Base-by-base conservation (phyloP, 2,329 filamentous ascomycete genomes). In the Alternaria solani region DNA sequence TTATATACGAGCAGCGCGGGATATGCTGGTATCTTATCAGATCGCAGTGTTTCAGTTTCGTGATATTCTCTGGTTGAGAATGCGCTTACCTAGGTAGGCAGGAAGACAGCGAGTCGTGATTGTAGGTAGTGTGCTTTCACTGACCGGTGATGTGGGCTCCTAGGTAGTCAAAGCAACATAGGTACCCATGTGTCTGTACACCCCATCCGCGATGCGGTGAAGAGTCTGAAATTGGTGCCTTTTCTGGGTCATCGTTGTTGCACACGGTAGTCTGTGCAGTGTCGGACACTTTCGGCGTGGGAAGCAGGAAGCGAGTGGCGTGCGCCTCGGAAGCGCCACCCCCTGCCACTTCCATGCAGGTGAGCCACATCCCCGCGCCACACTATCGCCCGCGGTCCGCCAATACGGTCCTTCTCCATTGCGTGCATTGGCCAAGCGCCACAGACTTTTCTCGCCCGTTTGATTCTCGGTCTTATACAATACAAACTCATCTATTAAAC, bases 301-400 rank as follows among this genome's bases (percentile, higher is more conserved):
- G 32, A n/a, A 30, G 26, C 20, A 18, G 30, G 28, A 36, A 26
- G 16, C 23, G 28, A 41, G 36, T 39, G 34, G 36, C 28, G 32
- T 11, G 25, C 23, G 16, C 43, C 8, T 26, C 12, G 32, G 28
- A 34, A 18, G 26, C 28, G 44, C 44, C 44, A 48, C 44, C 44
- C 34, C 44, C 44, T 32, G 32, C 46, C 46, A 36, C 46, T 36
- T n/a, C 46, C 12, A 12, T 11, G 28, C 28, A 23, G 20, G 4
- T 32, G 46, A 23, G 47, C 48, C 48, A 39, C 48, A 39, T 38
- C 48, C 4, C 34, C 5, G 16, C 48, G 48, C 48, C 48, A 51
- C 36, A 39, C 36, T 28, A 5, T 7, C 23, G 7, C 46, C 8
- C 18, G 7, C 46, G 46, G 30, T 48, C 46, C 18, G 46, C 46